Percentiles rank a stretch among this genome's conserved stretches.
These are phyloP conservation scores for Amaranthus palmeri DNA, from an alignment of 148 eudicot genomes.

Conservation along the genomic window DNA sequence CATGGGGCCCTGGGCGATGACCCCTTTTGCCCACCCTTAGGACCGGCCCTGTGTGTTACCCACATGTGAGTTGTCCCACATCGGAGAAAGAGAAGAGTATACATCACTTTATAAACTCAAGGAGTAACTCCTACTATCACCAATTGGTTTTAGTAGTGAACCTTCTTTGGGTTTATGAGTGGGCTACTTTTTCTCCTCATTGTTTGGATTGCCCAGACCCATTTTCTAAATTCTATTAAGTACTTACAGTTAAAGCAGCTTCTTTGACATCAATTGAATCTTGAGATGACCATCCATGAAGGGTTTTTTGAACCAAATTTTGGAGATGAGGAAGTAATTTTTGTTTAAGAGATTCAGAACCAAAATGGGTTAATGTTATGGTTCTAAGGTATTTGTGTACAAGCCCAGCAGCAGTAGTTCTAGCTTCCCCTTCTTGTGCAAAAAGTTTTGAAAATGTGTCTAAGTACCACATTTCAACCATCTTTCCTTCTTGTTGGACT, in stretches of 20 bases:
- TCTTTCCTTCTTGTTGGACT: constrained; percentile 47
- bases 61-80: too few species aligned
- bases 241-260: constrained; percentile 31
- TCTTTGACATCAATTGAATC: constrained; percentile 28
- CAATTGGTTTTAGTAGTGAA: too few species aligned
- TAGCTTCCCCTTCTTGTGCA: constrained; percentile 39
- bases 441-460: constrained; percentile 47
- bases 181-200: too few species aligned
- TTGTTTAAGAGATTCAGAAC: constrained; percentile 37
- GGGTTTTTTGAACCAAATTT: constrained; percentile 17
- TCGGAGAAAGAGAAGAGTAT: too few species aligned
- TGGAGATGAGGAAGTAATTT: constrained; percentile 33
- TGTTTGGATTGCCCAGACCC: too few species aligned
- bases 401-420: constrained; percentile 39
- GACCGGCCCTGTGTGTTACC: too few species aligned
- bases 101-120: too few species aligned
- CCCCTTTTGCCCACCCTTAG: too few species aligned
- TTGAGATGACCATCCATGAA: constrained; percentile 23
- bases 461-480: constrained; percentile 48
- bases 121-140: too few species aligned
- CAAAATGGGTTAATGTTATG: constrained; percentile 36
- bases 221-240: too few species aligned
- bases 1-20: too few species aligned
- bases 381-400: constrained; percentile 42
- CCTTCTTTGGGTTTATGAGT: too few species aligned